Evolutionary conservation across 805 yeast genomes (phyloP).

Genomic region (Spathaspora passalidarum): DNA sequence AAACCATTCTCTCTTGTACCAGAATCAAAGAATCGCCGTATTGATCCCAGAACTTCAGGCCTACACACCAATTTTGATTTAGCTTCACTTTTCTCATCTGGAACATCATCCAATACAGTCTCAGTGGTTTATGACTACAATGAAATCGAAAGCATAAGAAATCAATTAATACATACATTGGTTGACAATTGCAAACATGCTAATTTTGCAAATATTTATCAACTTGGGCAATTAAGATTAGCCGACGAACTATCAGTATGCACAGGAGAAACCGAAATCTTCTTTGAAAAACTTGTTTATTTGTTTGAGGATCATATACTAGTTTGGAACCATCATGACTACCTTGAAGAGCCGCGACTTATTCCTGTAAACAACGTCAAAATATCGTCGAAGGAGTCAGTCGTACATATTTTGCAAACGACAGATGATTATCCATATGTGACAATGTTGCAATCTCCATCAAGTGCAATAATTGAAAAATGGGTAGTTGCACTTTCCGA

Average conservation of each 20-base stretch:
- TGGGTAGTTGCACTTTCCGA: slow-evolving; percentile 44
- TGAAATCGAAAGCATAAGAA: slow-evolving; percentile 24
- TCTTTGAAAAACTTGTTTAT: slow-evolving; percentile 19
- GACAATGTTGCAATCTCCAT: neutral
- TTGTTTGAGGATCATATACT: slow-evolving; percentile 33
- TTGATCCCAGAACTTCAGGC: slow-evolving; percentile 3
- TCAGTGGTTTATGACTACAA: slow-evolving; percentile 3
- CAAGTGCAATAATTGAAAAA: slow-evolving; percentile 35
- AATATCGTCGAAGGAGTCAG: slow-evolving; percentile 5
- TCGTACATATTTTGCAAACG: neutral
- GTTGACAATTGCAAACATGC: slow-evolving; percentile 21
- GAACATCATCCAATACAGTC: neutral
- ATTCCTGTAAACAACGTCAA: slow-evolving; percentile 2
- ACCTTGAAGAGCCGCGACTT: neutral
- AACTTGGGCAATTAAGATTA: slow-evolving; percentile 33
- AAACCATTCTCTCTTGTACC: neutral
- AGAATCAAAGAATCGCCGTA: too few relatives aligned
- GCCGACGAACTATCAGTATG: slow-evolving; percentile 32
- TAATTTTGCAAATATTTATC: slow-evolving; percentile 22
- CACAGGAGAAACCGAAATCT: slow-evolving; percentile 9
- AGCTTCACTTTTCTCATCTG: neutral
- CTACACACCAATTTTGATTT: neutral
- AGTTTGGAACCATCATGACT: slow-evolving; percentile 15
- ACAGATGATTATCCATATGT: neutral
- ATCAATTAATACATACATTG: slow-evolving; percentile 26